A percentile compares a stretch with the other conserved stretches of the same genome.
Conservation (phyloP, 345 rosid genomes). For the Pugionium cornutum region DNA sequence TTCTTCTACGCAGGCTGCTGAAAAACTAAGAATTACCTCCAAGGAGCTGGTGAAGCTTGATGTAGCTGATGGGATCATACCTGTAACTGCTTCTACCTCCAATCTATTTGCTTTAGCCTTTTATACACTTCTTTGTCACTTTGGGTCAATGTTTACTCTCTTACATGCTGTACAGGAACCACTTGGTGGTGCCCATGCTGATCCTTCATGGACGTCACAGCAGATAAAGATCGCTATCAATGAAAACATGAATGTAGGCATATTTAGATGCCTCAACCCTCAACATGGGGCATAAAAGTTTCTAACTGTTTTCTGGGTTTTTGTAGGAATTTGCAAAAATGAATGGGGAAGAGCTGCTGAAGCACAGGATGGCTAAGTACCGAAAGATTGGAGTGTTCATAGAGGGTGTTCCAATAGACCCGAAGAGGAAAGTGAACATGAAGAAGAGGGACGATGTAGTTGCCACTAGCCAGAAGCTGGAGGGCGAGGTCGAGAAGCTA, state of each 20-base stretch:
- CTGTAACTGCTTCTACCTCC: constrained; percentile 50
- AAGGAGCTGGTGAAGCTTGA: constrained; percentile 66
- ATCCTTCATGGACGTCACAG: constrained; percentile 90
- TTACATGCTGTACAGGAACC: constrained; percentile 68
- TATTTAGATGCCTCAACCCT: constrained; percentile 23
- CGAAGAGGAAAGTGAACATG: constrained; percentile 65
- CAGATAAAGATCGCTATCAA: constrained; percentile 80
- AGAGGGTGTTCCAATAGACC: constrained; percentile 67
- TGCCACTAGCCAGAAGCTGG: constrained; percentile 53
- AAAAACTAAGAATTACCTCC: constrained; percentile 83
- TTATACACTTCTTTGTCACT: constrained; percentile 9
- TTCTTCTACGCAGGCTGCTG: constrained; percentile 71
- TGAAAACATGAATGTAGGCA: constrained; percentile 75
- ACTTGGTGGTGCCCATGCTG: constrained; percentile 92
- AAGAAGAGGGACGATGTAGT: constrained; percentile 59
- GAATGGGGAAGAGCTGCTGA: constrained; percentile 64
- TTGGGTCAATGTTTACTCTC: constrained; percentile 10
- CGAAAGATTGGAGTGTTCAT: constrained; percentile 78
- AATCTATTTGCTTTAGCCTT: constrained; percentile 17
- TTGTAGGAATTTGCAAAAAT: constrained; percentile 70
- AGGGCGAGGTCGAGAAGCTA: constrained; percentile 67
- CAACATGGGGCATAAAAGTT: background rate
- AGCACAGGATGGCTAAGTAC: constrained; percentile 77
- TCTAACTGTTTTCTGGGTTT: constrained; percentile 13
- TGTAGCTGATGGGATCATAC: constrained; percentile 86